Evolutionary conservation across 176 grass and related monocot genomes (phyloP).

Genomic region (Avena eriantha): DNA sequence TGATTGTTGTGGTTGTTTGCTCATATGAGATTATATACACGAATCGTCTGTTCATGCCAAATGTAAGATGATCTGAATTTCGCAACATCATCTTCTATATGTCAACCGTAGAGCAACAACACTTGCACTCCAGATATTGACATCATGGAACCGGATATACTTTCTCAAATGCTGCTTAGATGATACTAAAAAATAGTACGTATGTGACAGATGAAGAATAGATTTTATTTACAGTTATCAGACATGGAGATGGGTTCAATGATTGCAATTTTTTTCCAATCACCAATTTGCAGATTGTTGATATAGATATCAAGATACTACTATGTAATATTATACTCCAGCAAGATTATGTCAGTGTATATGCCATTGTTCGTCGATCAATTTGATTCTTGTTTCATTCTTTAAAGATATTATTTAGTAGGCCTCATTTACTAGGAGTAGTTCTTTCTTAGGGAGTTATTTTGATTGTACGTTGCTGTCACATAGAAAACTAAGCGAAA

Average conservation of each 20-base stretch:
- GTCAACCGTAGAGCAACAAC: neutral
- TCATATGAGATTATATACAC: neutral
- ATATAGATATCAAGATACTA: neutral
- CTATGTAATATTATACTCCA: neutral
- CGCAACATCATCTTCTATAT: slow-evolving; percentile 20
- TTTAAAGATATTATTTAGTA: slow-evolving; percentile 23
- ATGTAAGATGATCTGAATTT: slow-evolving; percentile 24
- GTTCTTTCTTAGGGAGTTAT: slow-evolving; percentile 37
- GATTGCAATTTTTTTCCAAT: slow-evolving; percentile 35
- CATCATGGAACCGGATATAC: neutral
- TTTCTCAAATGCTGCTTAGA: slow-evolving; percentile 13
- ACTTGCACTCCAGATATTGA: neutral
- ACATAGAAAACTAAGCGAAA: slow-evolving; percentile 44
- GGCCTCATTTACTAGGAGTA: slow-evolving; percentile 17
- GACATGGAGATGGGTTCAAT: slow-evolving; percentile 16
- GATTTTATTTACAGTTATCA: neutral
- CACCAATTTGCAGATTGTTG: neutral
- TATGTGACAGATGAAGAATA: neutral
- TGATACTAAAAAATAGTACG: neutral
- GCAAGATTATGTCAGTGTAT: slow-evolving; percentile 30
- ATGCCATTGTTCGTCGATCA: slow-evolving; percentile 26
- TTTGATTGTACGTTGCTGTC: slow-evolving; percentile 59
- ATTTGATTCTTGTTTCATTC: slow-evolving; percentile 12
- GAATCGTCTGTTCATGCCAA: slow-evolving; percentile 35
- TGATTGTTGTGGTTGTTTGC: neutral